Percentiles rank a stretch among this genome's conserved stretches.
These are phyloP conservation scores for Epichloe glyceriae DNA, from an alignment of 2,329 filamentous ascomycete species.

Conservation along the genomic window DNA sequence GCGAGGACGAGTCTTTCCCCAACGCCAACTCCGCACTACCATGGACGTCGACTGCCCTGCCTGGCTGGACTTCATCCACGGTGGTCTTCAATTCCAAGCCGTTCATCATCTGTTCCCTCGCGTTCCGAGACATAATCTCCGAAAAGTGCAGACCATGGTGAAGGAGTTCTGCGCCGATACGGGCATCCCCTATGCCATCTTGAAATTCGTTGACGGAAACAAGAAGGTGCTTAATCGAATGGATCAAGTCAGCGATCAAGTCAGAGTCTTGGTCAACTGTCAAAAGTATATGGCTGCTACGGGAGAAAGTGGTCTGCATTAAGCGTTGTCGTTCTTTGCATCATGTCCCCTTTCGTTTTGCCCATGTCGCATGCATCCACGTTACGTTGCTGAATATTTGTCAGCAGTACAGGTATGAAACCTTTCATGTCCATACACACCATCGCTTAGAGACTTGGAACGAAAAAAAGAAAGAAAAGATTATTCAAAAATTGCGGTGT, in stretches of 20 bases:
- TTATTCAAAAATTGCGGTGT: too few species aligned
- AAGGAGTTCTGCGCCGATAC: constrained; percentile 53
- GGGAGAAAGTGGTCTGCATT: constrained; percentile 27
- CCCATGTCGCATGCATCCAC: too few species aligned
- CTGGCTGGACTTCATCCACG: constrained; percentile 62
- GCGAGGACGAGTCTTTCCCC: constrained; percentile 51
- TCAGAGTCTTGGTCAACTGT: constrained; percentile 45
- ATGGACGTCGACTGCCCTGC: constrained; percentile 62
- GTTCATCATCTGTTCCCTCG: constrained; percentile 59
- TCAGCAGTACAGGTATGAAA: too few species aligned
- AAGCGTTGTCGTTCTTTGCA: neutral
- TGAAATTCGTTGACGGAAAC: constrained; percentile 51
- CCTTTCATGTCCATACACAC: too few species aligned
- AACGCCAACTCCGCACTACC: constrained; percentile 57
- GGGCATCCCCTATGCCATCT: constrained; percentile 47
- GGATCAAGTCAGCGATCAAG: constrained; percentile 47
- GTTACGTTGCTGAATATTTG: too few species aligned
- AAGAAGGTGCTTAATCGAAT: constrained; percentile 34
- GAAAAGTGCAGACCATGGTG: constrained; percentile 45
- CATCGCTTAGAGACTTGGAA: too few species aligned
- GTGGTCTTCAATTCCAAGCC: constrained; percentile 60
- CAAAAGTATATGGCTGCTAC: constrained; percentile 36
- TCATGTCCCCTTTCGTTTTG: neutral
- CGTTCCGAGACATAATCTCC: constrained; percentile 54
- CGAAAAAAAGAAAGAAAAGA: too few species aligned